phyloP scores from a whole-genome alignment of 2,329 filamentous ascomycete species.

The Trichoderma gracile region DNA sequence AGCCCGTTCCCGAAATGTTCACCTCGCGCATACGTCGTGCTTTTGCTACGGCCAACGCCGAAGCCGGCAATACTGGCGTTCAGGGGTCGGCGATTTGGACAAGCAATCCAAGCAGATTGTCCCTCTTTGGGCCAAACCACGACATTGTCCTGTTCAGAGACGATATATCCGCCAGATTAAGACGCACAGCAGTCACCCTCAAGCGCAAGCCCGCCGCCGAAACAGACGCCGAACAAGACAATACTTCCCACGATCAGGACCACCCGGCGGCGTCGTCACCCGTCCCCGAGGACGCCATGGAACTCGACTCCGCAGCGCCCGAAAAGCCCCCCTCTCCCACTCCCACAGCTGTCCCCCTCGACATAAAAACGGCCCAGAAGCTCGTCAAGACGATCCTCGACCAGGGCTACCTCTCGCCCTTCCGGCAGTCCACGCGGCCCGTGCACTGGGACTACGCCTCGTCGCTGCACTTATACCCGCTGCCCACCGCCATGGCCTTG shows the following conservation, averaged over 20 bases:
- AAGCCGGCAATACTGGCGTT: slow-evolving; percentile 51
- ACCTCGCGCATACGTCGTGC: slow-evolving; percentile 81
- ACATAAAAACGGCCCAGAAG: slow-evolving; percentile 65
- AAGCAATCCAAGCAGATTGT: slow-evolving; percentile 79
- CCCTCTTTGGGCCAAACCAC: slow-evolving; percentile 82
- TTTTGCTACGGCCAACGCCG: slow-evolving; percentile 76
- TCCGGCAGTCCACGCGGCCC: slow-evolving; percentile 75
- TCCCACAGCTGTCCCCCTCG: slow-evolving; percentile 41
- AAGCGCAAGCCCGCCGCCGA: slow-evolving; percentile 46
- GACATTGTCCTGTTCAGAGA: slow-evolving; percentile 88
- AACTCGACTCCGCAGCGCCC: slow-evolving; percentile 42
- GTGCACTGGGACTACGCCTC: slow-evolving; percentile 86
- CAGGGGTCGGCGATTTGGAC: slow-evolving; percentile 74
- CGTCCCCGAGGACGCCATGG: slow-evolving; percentile 40
- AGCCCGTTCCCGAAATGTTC: slow-evolving; percentile 81
- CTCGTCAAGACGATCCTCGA: slow-evolving; percentile 90
- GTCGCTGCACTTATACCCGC: slow-evolving; percentile 78
- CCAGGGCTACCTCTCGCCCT: slow-evolving; percentile 86
- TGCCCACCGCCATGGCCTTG: slow-evolving; percentile 81
- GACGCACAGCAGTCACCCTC: slow-evolving; percentile 74
- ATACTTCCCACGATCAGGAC: not conserved
- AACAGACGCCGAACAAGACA: slow-evolving; percentile 29
- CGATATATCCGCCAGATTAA: slow-evolving; percentile 76
- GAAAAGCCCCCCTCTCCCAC: slow-evolving; percentile 27
- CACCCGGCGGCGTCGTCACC: slow-evolving; percentile 25